Evolutionary conservation across 306 rosid genomes (phyloP).

Genomic region (Casuarina cunninghamiana): DNA sequence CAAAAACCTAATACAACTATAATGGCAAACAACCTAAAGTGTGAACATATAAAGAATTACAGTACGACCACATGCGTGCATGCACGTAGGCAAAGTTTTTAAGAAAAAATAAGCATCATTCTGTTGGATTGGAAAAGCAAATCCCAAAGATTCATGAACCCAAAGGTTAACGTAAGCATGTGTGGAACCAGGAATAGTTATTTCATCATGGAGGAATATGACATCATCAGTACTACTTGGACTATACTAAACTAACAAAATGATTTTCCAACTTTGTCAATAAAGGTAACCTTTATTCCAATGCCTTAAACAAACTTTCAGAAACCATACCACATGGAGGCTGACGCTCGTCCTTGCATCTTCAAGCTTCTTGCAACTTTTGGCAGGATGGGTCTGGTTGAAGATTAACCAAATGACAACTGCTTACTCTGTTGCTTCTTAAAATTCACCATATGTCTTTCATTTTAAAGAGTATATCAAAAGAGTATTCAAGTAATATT

Average conservation of each 20-base stretch:
- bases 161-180: conserved; percentile 37
- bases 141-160: conserved; percentile 44
- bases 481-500: no score
- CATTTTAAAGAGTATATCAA: no score
- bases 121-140: conserved; percentile 27
- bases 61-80: conserved; percentile 37
- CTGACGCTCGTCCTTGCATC: background rate
- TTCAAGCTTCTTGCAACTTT: background rate
- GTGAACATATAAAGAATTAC: background rate
- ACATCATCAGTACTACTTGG: conserved; percentile 33
- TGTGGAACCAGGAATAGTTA: conserved; percentile 28
- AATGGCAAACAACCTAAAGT: background rate
- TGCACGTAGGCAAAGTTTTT: background rate
- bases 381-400: background rate
- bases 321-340: conserved; percentile 31
- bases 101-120: background rate
- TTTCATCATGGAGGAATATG: conserved; percentile 32
- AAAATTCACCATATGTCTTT: no score
- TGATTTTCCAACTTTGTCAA: conserved; percentile 21
- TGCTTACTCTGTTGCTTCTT: no score
- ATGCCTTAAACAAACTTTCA: background rate
- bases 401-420: background rate
- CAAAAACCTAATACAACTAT: background rate
- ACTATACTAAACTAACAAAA: conserved; percentile 9
- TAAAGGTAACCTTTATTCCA: conserved; percentile 17